Evolutionary conservation across 2,329 filamentous ascomycete species (phyloP).

Genomic region (Aspergillus latus): DNA sequence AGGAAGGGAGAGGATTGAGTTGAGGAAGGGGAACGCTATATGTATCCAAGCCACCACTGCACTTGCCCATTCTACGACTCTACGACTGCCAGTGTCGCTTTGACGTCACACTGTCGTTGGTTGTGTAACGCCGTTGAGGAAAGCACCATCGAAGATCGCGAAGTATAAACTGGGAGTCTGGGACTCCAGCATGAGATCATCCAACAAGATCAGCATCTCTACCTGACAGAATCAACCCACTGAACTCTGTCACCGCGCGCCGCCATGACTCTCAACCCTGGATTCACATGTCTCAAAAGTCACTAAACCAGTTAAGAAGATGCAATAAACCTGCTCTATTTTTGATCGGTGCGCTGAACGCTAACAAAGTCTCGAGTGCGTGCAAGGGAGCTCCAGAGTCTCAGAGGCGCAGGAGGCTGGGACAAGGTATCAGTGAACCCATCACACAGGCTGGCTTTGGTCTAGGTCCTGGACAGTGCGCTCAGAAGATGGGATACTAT

Average conservation of each 20-base stretch:
- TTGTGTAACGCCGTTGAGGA: not conserved
- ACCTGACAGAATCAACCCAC: not conserved
- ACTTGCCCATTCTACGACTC: not conserved
- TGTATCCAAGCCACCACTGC: not conserved
- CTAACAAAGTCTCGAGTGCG: not conserved
- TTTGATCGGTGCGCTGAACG: not conserved
- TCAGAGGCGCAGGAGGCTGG: not conserved
- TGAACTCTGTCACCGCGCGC: not conserved
- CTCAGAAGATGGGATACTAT: not conserved
- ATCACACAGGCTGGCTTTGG: not conserved
- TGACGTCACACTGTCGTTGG: conserved; percentile 9
- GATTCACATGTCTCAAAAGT: not conserved
- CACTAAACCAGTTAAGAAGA: not conserved
- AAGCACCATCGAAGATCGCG: not conserved
- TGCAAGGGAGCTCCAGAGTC: not conserved
- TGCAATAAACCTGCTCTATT: not conserved
- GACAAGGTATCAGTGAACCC: not conserved
- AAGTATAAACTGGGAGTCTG: not conserved
- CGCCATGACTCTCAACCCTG: not conserved
- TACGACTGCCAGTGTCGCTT: not conserved
- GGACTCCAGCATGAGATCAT: conserved; percentile 9
- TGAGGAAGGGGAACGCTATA: conserved; percentile 4
- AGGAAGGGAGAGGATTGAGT: not conserved
- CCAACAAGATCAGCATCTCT: not conserved
- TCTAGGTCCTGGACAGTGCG: not conserved